Evolutionary conservation across 768 basidiomycete species (phyloP), one percentile per base, ranked within the genome.

Genomic region (Pluteus cervinus): DNA sequence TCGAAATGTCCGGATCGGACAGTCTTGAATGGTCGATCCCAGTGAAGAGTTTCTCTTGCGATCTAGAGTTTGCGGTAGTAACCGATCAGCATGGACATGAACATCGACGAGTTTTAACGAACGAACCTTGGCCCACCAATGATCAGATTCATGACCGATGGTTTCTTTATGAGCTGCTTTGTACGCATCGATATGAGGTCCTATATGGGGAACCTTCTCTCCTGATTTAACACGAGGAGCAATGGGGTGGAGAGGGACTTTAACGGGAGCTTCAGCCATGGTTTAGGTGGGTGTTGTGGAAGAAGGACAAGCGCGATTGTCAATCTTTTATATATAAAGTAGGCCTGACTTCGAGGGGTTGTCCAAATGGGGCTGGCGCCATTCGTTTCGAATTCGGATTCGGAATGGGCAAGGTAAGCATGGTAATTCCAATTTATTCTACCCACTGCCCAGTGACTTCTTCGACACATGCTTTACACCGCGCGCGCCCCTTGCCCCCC

Each of bases 1-100:
- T 75, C 71, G 52, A 98, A 97, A 5, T 72, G 67, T 29, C 94
- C 94, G 4, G 85, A 67, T 51, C 83, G 68, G 41, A 97, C 90
- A 17, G 81, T 91, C 43, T 79, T 69, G 75, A 96, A 97, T 8
- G 87, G 88, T 22, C 82, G 74, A 58, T 92, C 79, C 91, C 90
- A 92, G 61, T 88, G 68, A 22, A 96, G 63, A 25, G 74, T 78
- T 41, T 90, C 77, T 41, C 71, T 68, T 1, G 94, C 93, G 48
- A 69, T 62, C 81, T 86, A 39, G 20, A 36, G 9, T 33, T 40
- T 30, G 17, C 25, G 26, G 36, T 14, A 24, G 23, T 22, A 12
- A 33, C 1, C 26, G 26, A 26, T 9, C 23, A 37, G 39, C 32
- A 32, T 2, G 29, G 40, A 29, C 24, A 36, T 40, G 43, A 46